Percentiles rank a stretch among this genome's conserved stretches.
Evolutionary conservation across 2,329 filamentous ascomycete genomes (phyloP).

Genomic region (Colletotrichum trifolii): DNA sequence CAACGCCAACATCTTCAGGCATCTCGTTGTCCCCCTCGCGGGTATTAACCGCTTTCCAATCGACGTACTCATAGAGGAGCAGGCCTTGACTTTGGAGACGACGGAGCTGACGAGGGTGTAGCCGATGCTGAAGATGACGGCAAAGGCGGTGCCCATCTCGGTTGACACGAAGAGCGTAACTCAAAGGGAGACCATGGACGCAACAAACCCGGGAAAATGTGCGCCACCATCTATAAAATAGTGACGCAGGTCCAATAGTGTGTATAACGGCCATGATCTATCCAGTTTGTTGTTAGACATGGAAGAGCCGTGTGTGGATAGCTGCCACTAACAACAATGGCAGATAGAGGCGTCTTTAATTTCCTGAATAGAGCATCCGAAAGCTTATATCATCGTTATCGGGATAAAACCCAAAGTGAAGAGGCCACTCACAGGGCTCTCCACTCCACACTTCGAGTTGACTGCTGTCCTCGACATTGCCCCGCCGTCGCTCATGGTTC

Average conservation of each 20-base stretch:
- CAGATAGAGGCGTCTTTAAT: conserved; percentile 72
- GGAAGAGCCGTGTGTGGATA: neutral
- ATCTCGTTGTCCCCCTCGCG: conserved; percentile 43
- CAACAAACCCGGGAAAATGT: conserved; percentile 72
- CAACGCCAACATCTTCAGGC: conserved; percentile 33
- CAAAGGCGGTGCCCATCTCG: conserved; percentile 68
- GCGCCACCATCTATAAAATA: conserved; percentile 73
- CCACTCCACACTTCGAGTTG: conserved; percentile 72
- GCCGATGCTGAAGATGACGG: conserved; percentile 72
- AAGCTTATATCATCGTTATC: conserved; percentile 69
- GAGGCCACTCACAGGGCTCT: conserved; percentile 69
- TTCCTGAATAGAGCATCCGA: conserved; percentile 73
- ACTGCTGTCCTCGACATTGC: conserved; percentile 76
- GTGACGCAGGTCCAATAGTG: conserved; percentile 66
- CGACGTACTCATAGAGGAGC: conserved; percentile 45
- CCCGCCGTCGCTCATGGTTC: conserved; percentile 71
- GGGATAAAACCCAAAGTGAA: conserved; percentile 72
- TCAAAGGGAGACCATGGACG: conserved; percentile 73
- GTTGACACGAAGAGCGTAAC: conserved; percentile 70
- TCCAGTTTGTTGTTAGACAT: neutral
- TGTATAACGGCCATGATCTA: conserved; percentile 72
- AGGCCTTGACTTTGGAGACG: conserved; percentile 57
- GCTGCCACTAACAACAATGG: conserved; percentile 62
- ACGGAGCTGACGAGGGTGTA: conserved; percentile 69
- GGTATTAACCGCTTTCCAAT: conserved; percentile 47